Evolutionary conservation across 140 eudicot species (phyloP).

Genomic region (Artemisia princeps): DNA sequence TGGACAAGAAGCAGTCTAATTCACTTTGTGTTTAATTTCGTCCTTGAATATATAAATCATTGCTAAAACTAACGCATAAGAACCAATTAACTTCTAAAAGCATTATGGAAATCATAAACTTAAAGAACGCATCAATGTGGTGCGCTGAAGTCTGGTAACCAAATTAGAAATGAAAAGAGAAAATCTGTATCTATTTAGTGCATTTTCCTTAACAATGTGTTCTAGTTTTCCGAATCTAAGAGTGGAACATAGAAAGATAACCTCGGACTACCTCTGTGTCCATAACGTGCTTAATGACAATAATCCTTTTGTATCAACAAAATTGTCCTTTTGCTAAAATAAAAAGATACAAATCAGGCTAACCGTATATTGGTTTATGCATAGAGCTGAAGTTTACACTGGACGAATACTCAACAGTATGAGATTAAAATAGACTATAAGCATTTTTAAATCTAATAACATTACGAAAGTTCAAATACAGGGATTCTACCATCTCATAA

Average conservation of each 20-base stretch:
- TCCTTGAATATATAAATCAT: too few species aligned
- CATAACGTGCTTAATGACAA: background rate
- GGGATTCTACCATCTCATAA: constrained; percentile 3
- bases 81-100: too few species aligned
- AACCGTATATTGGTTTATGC: background rate
- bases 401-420: background rate
- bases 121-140: background rate
- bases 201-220: background rate
- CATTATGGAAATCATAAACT: too few species aligned
- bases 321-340: constrained; percentile 1
- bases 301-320: constrained; percentile 10
- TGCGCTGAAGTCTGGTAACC: background rate
- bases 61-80: too few species aligned
- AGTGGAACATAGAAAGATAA: too few species aligned
- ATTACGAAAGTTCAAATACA: background rate
- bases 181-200: background rate
- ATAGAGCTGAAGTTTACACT: background rate
- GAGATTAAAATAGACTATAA: background rate
- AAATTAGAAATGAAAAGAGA: background rate
- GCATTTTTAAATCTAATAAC: background rate
- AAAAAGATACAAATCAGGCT: background rate
- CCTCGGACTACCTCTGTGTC: too few species aligned
- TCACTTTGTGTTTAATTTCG: too few species aligned
- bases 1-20: too few species aligned
- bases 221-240: background rate